Evolutionary conservation across 176 grass and related monocot genomes (phyloP).

Genomic region (Carex pumila): DNA sequence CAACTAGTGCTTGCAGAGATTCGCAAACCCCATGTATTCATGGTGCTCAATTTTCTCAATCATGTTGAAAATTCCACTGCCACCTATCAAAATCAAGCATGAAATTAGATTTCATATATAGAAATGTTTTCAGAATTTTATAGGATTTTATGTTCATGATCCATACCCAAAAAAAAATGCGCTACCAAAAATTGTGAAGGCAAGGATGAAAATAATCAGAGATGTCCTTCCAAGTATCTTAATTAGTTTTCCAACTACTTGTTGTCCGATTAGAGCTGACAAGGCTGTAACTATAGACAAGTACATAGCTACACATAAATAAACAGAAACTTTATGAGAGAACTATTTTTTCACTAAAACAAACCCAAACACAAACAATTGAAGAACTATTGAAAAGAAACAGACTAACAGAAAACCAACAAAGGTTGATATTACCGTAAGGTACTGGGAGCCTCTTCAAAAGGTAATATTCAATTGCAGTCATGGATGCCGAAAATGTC

Average conservation of each 20-base stretch:
- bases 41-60: slow-evolving; percentile 32
- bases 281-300: slow-evolving; percentile 31
- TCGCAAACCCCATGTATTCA: slow-evolving; percentile 69
- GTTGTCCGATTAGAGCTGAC: slow-evolving; percentile 40
- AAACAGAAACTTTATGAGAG: not conserved
- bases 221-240: slow-evolving; percentile 50
- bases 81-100: slow-evolving; percentile 27
- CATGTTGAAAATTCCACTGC: slow-evolving; percentile 47
- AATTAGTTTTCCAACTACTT: slow-evolving; percentile 42
- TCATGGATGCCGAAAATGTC: slow-evolving; percentile 90
- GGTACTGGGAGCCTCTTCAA: slow-evolving; percentile 52
- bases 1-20: slow-evolving; percentile 32
- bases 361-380: not conserved
- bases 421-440: slow-evolving; percentile 32
- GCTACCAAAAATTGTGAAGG: slow-evolving; percentile 62
- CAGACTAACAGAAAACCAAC: not conserved
- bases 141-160: not conserved
- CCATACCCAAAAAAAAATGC: slow-evolving; percentile 46
- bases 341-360: not conserved
- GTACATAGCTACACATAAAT: slow-evolving; percentile 38
- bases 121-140: not conserved
- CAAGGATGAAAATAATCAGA: slow-evolving; percentile 60
- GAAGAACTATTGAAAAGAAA: not conserved
- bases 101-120: slow-evolving; percentile 2
- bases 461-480: slow-evolving; percentile 69